phyloP scores from a whole-genome alignment of 2,329 filamentous ascomycete species.

The Epichloe brachyelytri region DNA sequence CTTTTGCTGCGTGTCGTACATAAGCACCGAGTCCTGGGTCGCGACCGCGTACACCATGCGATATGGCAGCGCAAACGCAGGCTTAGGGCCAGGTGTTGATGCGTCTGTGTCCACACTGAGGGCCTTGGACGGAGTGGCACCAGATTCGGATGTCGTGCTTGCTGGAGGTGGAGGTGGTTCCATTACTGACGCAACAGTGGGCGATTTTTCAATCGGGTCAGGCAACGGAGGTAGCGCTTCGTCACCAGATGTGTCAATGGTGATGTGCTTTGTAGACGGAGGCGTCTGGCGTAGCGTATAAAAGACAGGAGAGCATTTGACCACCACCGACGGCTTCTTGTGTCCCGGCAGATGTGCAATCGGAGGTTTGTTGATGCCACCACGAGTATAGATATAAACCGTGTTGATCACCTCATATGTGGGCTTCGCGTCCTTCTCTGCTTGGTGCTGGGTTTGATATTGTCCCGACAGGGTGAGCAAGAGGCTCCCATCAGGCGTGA shows the following conservation, averaged over 20 bases:
- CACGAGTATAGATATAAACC: constrained; percentile 94
- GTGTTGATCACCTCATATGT: constrained; percentile 88
- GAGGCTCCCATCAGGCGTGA: constrained; percentile 88
- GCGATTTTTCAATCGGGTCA: constrained; percentile 60
- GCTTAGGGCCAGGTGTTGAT: constrained; percentile 45
- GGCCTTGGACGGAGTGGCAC: constrained; percentile 39
- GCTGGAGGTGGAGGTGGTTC: constrained; percentile 63
- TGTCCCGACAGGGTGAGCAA: constrained; percentile 91
- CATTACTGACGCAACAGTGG: constrained; percentile 52
- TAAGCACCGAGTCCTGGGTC: constrained; percentile 84
- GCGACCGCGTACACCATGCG: constrained; percentile 94
- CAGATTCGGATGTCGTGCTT: constrained; percentile 33
- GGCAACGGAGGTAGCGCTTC: constrained; percentile 74
- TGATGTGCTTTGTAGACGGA: constrained; percentile 72
- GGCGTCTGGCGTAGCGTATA: constrained; percentile 64
- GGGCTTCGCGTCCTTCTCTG: constrained; percentile 54
- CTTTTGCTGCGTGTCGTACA: constrained; percentile 96
- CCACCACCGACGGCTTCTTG: constrained; percentile 94
- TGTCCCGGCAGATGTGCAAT: constrained; percentile 91
- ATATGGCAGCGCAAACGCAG: constrained; percentile 77
- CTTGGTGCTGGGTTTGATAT: constrained; percentile 68
- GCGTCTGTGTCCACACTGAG: constrained; percentile 30
- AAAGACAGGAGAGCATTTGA: constrained; percentile 82
- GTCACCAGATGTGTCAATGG: constrained; percentile 82
- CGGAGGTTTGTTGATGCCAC: constrained; percentile 91